Conservation (phyloP, 768 basidiomycete genomes). For the Termitomyces sp. region DNA sequence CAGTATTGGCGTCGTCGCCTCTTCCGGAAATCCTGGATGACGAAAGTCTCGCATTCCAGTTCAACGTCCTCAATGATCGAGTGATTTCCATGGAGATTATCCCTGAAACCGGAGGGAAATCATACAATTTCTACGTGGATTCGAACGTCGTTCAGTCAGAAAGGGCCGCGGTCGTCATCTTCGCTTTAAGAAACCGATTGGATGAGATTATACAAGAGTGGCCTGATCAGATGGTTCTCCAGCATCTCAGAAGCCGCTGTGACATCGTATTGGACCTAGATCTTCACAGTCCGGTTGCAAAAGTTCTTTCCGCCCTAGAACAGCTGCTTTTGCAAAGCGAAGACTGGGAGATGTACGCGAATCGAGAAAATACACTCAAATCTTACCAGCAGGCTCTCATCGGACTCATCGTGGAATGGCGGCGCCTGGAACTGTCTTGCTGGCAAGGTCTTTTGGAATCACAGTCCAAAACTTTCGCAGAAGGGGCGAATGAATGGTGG, state of each 20-base stretch:
- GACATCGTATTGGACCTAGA: slow-evolving; percentile 56
- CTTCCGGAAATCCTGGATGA: slow-evolving; percentile 45
- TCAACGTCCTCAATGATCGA: slow-evolving; percentile 42
- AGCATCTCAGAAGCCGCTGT: slow-evolving; percentile 72
- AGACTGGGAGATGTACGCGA: slow-evolving; percentile 97
- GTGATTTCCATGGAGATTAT: slow-evolving; percentile 24
- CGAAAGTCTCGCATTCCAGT: slow-evolving; percentile 45
- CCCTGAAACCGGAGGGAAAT: slow-evolving; percentile 10
- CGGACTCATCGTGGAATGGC: slow-evolving; percentile 80
- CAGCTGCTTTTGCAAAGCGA: slow-evolving; percentile 81
- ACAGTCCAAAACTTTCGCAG: slow-evolving; percentile 54
- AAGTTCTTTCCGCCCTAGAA: slow-evolving; percentile 77
- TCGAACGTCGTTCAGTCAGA: slow-evolving; percentile 67
- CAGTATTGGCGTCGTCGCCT: slow-evolving; percentile 24
- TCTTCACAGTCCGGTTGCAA: slow-evolving; percentile 72
- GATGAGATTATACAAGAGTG: slow-evolving; percentile 63
- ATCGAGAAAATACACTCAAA: slow-evolving; percentile 79
- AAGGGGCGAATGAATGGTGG: slow-evolving; percentile 66
- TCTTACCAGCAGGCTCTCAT: slow-evolving; percentile 60
- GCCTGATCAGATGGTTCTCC: slow-evolving; percentile 98
- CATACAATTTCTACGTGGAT: slow-evolving; percentile 79
- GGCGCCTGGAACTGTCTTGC: slow-evolving; percentile 81
- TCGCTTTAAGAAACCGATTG: slow-evolving; percentile 48
- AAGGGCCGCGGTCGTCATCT: slow-evolving; percentile 51
- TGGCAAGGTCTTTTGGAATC: slow-evolving; percentile 81